Percentiles rank a stretch among this genome's conserved stretches.
Conservation (phyloP, 345 rosid genomes). For the Angophora floribunda region DNA sequence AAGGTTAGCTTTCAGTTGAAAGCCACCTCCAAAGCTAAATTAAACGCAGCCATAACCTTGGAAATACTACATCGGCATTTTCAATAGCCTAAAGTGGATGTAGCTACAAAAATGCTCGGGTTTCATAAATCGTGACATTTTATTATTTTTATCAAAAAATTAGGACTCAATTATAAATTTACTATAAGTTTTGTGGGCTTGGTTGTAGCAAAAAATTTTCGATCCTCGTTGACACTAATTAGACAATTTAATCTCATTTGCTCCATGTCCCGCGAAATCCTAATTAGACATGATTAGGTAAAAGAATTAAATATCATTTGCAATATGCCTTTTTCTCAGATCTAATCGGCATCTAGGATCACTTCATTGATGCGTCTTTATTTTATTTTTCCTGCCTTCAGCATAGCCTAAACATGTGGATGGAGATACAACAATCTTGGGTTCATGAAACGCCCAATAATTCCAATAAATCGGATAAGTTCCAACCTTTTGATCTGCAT, state of each 20-base stretch:
- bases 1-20: too few relatives aligned
- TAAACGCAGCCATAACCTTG: too few relatives aligned
- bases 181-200: too few relatives aligned
- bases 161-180: background rate
- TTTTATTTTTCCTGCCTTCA: background rate
- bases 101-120: too few relatives aligned
- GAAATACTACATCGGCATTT: background rate
- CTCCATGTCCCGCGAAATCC: too few relatives aligned
- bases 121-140: background rate
- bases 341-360: rapidly evolving
- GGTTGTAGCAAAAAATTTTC: background rate
- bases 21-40: too few relatives aligned
- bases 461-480: rapidly evolving
- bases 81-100: background rate
- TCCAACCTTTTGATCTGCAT: rapidly evolving
- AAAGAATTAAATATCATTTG: too few relatives aligned
- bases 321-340: too few relatives aligned
- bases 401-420: background rate
- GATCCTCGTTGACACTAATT: background rate
- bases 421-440: background rate
- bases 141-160: too few relatives aligned
- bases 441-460: background rate
- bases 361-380: too few relatives aligned
- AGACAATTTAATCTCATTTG: rapidly evolving
- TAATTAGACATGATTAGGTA: rapidly evolving